Conservation (phyloP, 2,329 filamentous ascomycete species). For the Penicillium sp. region DNA sequence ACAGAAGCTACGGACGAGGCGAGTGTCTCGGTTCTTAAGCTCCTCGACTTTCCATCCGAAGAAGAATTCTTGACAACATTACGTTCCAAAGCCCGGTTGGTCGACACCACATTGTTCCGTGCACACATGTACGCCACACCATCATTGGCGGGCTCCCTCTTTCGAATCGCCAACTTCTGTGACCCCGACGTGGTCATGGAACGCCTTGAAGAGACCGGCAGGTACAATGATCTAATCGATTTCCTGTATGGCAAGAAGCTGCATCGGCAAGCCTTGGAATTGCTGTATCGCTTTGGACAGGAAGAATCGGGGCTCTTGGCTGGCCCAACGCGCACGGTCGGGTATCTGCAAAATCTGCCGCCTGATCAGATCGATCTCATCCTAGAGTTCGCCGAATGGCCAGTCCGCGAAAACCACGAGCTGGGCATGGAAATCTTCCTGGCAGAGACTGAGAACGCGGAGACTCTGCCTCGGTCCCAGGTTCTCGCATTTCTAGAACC, state of each 20-base stretch:
- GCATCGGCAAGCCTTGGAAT: slow-evolving; percentile 80
- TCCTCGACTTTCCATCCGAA: slow-evolving; percentile 53
- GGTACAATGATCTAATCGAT: slow-evolving; percentile 94
- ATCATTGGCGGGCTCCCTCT: slow-evolving; percentile 80
- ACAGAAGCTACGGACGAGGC: slow-evolving; percentile 41
- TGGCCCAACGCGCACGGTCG: slow-evolving; percentile 80
- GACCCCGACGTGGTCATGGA: slow-evolving; percentile 95
- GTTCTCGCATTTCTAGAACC: slow-evolving; percentile 73
- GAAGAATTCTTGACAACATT: slow-evolving; percentile 71
- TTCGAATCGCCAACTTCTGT: slow-evolving; percentile 96
- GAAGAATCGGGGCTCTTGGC: slow-evolving; percentile 60
- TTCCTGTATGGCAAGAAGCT: slow-evolving; percentile 96
- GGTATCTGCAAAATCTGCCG: slow-evolving; percentile 85
- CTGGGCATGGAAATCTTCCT: slow-evolving; percentile 91
- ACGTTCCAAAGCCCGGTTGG: slow-evolving; percentile 73
- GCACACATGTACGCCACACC: slow-evolving; percentile 93
- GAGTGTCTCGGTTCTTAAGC: slow-evolving; percentile 47
- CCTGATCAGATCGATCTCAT: slow-evolving; percentile 88
- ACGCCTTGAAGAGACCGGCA: slow-evolving; percentile 80
- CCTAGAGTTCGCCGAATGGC: slow-evolving; percentile 89
- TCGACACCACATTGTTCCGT: slow-evolving; percentile 92
- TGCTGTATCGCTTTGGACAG: slow-evolving; percentile 79
- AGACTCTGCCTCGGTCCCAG: slow-evolving; percentile 75
- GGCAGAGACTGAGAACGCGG: slow-evolving; percentile 91
- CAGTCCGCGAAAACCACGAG: slow-evolving; percentile 68